Base-by-base conservation (phyloP, 352 stramenopile genomes). In the Globisporangium middletonii region DNA sequence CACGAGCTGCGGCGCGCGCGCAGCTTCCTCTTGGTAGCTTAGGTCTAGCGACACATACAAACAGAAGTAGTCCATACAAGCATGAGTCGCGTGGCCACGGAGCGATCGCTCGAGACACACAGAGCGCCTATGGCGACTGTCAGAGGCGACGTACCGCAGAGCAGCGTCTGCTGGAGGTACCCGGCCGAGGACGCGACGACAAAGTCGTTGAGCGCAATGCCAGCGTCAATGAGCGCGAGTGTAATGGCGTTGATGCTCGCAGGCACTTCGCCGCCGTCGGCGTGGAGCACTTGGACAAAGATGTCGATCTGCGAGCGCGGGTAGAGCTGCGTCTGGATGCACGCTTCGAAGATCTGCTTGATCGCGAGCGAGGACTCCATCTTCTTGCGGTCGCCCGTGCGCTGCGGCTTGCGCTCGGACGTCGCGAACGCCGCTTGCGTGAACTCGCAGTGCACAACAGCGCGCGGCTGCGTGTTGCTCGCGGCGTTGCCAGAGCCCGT, bases 281-380 rank as follows among this genome's bases (percentile, higher is more conserved):
- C 80, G 57, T 97, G 88, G 50, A 96, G 67, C 59, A 97, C 85
- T 60, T 97, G 90, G 38, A 97, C 80, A 37, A 95, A 96, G 27
- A 97, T 90, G 62, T 97, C 88, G 60, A 97, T 97, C 72, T 97
- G 88, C 51, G 89, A 96, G 19, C 85, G 78, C 53, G 89, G 86
- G 55, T 96, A 97, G 55, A 97, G 70, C 49, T 97, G 76, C 53
- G 88, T 95, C 73, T 95, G 86, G 56, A 97, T 88, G 48, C 85
- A 94, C 30, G 85, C 83, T 57, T 95, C 84, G 51, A 97, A 97
- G 50, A 95, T 95, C 71, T 97, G 83, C 69, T 97, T 94, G 50
- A 97, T 75, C 42, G 85, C 83, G 41, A 94, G 81, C 58, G 86
- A 88, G 57, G 89, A 80, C 68, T 97, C 90, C 54, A 92, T 73